A percentile compares a stretch with the other conserved stretches of the same genome.
phyloP scores from a whole-genome alignment of 768 basidiomycete species.

The Mycena floridula region DNA sequence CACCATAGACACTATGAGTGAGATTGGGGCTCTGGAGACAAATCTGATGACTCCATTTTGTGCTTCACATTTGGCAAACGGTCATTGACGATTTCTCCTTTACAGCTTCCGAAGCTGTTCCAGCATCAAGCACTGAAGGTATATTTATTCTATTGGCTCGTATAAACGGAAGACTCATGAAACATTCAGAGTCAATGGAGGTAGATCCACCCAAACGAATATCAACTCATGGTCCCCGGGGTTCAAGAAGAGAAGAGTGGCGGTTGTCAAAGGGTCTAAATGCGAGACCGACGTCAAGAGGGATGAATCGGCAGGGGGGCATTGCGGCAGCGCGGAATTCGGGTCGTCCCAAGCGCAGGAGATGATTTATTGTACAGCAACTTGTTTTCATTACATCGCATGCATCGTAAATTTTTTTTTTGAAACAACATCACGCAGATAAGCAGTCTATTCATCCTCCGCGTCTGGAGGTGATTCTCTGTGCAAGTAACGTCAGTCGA shows the following conservation, averaged over 20 bases:
- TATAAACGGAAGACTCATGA: no score
- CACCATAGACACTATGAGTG: conserved; percentile 41
- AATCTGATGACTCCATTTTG: conserved; percentile 17
- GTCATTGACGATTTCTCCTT: conserved; percentile 32
- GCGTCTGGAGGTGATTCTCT: conserved; percentile 67
- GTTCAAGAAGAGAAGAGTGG: conserved; percentile 78
- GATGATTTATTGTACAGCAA: conserved; percentile 29
- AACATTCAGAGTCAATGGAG: conserved; percentile 58
- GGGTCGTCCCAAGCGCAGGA: conserved; percentile 65
- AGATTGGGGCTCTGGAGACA: conserved; percentile 17
- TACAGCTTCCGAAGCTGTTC: conserved; percentile 30
- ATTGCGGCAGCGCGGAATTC: conserved; percentile 57
- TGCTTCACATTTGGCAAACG: conserved; percentile 12
- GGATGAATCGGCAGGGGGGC: conserved; percentile 65
- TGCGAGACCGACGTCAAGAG: conserved; percentile 40
- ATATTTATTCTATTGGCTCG: conserved; percentile 14
- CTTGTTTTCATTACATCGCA: no score
- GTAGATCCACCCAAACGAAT: conserved; percentile 29
- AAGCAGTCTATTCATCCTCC: neutral
- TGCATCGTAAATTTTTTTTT: no score
- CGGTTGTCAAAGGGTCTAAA: conserved; percentile 70
- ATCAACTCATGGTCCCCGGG: conserved; percentile 79
- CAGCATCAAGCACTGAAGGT: conserved; percentile 1
- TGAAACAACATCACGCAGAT: no score
- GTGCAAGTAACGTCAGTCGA: conserved; percentile 33